phyloP scores from a whole-genome alignment of 352 stramenopile species.

The Globisporangium takayamanum region DNA sequence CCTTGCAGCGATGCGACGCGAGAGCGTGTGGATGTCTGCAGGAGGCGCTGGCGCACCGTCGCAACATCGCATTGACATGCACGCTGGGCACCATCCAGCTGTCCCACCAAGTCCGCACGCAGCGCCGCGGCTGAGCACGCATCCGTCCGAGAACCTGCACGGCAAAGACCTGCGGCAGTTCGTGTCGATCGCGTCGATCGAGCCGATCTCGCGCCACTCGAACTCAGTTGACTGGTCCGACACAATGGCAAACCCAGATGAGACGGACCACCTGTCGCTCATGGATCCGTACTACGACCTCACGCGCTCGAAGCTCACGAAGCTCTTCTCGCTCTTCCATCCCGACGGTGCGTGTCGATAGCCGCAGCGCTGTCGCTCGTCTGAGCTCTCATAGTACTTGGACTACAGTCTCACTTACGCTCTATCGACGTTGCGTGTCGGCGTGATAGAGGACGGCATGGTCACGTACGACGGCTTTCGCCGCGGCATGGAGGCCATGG shows the following conservation, averaged over 20 bases:
- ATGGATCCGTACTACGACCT: constrained; percentile 86
- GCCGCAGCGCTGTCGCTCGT: too few species aligned
- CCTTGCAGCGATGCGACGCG: background rate
- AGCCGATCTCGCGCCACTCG: constrained; percentile 30
- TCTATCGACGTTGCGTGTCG: background rate
- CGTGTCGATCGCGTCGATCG: constrained; percentile 42
- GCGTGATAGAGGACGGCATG: constrained; percentile 24
- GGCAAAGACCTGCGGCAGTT: constrained; percentile 59
- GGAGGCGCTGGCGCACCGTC: background rate
- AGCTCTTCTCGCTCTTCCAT: constrained; percentile 61
- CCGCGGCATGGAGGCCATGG: constrained; percentile 65
- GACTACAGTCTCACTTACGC: background rate
- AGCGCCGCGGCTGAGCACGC: background rate
- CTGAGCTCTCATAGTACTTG: background rate
- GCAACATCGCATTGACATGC: constrained; percentile 7
- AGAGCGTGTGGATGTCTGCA: background rate
- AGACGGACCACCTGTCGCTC: constrained; percentile 48
- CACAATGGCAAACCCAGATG: constrained; percentile 29
- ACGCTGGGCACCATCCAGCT: background rate
- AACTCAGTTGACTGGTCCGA: constrained; percentile 72
- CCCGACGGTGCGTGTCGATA: constrained; percentile 34
- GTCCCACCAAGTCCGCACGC: background rate
- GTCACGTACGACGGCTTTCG: constrained; percentile 75
- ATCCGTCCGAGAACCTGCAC: constrained; percentile 32
- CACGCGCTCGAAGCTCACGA: constrained; percentile 59